phyloP scores from a whole-genome alignment of 345 rosid species.

The Streptanthus diversifolius region DNA sequence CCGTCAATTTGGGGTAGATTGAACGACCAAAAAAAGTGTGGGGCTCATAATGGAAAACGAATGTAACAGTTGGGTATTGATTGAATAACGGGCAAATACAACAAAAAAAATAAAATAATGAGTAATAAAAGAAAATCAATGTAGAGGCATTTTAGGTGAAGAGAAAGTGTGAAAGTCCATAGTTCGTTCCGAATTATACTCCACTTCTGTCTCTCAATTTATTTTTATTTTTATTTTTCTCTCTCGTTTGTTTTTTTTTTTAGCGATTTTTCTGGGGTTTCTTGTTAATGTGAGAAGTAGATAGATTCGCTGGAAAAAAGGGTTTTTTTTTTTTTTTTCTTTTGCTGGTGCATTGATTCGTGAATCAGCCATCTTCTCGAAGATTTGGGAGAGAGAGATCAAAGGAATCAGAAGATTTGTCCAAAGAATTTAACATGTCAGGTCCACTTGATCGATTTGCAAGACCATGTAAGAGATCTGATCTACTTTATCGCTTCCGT shows the following conservation, averaged over 20 bases:
- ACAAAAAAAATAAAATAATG: neutral
- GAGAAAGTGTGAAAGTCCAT: constrained; percentile 24
- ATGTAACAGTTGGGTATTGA: constrained; percentile 18
- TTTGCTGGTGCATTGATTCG: constrained; percentile 26
- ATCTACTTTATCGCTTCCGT: neutral
- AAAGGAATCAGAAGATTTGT: constrained; percentile 1
- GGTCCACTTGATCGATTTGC: constrained; percentile 97
- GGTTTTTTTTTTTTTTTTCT: neutral
- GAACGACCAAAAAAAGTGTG: neutral
- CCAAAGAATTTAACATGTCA: constrained; percentile 53
- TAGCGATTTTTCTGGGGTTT: constrained; percentile 15
- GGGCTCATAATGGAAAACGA: constrained; percentile 17
- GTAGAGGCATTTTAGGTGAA: constrained; percentile 19
- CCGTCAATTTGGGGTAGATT: constrained; percentile 9
- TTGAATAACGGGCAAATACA: constrained; percentile 6
- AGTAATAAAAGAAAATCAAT: neutral
- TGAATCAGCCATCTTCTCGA: constrained; percentile 31
- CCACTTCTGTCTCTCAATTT: constrained; percentile 26
- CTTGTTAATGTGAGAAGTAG: constrained; percentile 20
- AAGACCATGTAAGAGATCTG: constrained; percentile 80
- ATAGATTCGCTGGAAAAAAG: constrained; percentile 9
- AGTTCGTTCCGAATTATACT: constrained; percentile 28
- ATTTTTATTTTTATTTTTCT: neutral
- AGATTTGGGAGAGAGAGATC: constrained; percentile 2
- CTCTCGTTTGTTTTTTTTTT: neutral